phyloP scores from a whole-genome alignment of 2,329 filamentous ascomycete genomes.

The Esteya vermicola region DNA sequence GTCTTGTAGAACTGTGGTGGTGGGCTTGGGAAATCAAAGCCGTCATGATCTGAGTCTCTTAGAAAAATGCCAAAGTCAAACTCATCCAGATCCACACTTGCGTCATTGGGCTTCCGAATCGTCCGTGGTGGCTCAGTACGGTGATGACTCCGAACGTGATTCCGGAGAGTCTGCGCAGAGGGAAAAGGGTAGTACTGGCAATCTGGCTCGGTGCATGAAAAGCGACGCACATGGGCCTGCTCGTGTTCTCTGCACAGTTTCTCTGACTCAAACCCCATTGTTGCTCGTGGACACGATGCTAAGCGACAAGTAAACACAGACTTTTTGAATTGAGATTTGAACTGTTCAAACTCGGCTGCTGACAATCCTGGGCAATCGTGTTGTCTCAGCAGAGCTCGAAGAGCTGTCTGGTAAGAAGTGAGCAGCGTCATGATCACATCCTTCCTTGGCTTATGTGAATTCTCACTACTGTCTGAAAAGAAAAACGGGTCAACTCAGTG shows the following conservation, averaged over 20 bases:
- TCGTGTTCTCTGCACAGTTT: constrained; percentile 1
- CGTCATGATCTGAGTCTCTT: too few species aligned
- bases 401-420: neutral
- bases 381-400: neutral
- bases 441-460: neutral
- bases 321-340: constrained; percentile 3
- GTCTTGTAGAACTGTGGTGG: too few species aligned
- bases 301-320: constrained; percentile 3
- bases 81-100: too few species aligned
- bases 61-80: too few species aligned
- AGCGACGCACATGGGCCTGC: neutral
- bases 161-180: neutral
- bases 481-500: too few species aligned
- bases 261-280: neutral
- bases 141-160: too few species aligned
- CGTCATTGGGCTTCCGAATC: too few species aligned
- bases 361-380: neutral
- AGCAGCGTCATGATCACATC: neutral
- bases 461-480: too few species aligned
- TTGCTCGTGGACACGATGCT: constrained; percentile 1
- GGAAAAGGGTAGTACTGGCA: constrained; percentile 4
- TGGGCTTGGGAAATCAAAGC: too few species aligned
- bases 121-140: too few species aligned
- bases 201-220: neutral
- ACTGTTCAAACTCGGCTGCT: constrained; percentile 2